Conservation (phyloP, 1,139 yeast genomes). For the Groenewaldozyma auringiensis region DNA sequence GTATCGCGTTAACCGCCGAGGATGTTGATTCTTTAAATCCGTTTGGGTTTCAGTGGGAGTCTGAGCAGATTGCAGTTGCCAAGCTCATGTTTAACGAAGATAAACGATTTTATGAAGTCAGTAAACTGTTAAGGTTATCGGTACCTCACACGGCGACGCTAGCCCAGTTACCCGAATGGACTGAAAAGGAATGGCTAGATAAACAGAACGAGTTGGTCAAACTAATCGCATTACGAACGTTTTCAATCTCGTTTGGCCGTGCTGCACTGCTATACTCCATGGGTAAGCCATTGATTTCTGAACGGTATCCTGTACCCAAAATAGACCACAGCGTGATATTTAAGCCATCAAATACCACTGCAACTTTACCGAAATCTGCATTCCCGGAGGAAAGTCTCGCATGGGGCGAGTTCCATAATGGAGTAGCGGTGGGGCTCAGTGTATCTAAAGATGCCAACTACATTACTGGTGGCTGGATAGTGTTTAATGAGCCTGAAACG, state of each 20-base stretch:
- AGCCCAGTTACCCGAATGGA: constrained; percentile 33
- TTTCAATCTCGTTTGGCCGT: constrained; percentile 71
- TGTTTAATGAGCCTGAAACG: constrained; percentile 69
- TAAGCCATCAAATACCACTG: constrained; percentile 59
- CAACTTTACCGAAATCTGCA: constrained; percentile 50
- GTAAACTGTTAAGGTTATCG: constrained; percentile 62
- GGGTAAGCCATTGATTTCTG: constrained; percentile 73
- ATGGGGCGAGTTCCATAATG: constrained; percentile 93
- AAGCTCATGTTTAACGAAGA: constrained; percentile 69
- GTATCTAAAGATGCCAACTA: constrained; percentile 63
- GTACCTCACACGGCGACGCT: constrained; percentile 44
- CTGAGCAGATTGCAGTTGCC: constrained; percentile 59
- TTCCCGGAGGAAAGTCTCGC: constrained; percentile 46
- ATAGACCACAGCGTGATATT: constrained; percentile 63
- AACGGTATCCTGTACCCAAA: constrained; percentile 71
- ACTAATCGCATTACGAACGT: constrained; percentile 60
- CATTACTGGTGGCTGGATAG: constrained; percentile 87
- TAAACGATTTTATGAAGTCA: constrained; percentile 71
- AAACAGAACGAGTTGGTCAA: constrained; percentile 60
- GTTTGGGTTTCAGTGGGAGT: constrained; percentile 63
- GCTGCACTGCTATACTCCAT: constrained; percentile 67
- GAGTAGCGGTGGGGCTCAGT: constrained; percentile 80
- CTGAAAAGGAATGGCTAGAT: constrained; percentile 52
- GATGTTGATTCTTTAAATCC: constrained; percentile 48
- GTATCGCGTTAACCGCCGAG: constrained; percentile 40